Evolutionary conservation across 257 asterid genomes (phyloP), one percentile per base, ranked within the genome.

Genomic region (Anisodus acutangulus): DNA sequence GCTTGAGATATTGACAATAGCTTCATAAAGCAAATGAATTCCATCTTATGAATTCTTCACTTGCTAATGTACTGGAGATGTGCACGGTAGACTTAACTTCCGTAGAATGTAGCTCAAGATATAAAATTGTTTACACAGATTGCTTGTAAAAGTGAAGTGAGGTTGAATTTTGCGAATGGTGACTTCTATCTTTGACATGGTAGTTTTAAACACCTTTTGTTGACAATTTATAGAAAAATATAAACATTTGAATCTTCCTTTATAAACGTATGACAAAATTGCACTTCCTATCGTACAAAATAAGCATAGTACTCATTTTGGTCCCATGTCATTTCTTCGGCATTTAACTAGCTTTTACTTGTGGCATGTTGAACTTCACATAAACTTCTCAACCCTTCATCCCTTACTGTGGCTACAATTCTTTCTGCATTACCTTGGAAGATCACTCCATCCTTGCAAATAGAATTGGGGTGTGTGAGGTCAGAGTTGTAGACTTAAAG

Each of bases 111-210:
- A 45, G 54, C 79, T 70, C 2, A 17, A 17, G 37, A 35, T 69
- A 31, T 8, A 39, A 68, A 39, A 13, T 69, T 39, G 53, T 69
- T 39, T 39, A 37, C 49, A 67, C 31, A 17, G 78, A 69, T 26
- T 69, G 15, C 78, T 70, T 70, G 55, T 9, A 31, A 70, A 70
- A n/a, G 79, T 70, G 79, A 70, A 16, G 55, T 70, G 3, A 2
- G 57, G 37, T 43, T 70, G 79, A 70, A 41, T 55, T 31, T 70
- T 8, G 2, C 0, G 12, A 41, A 9, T n/a, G 79, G 54, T 1
- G 11, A 17, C 22, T 2, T 70, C 35, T 43, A 17, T 9, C 57
- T 17, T 17, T 70, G 79, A 70, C 57, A 70, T 70, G 22, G 79
- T 49, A 41, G 15, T n/a, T 70, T 70, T 9, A 2, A 4, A 17